These are phyloP conservation scores for Venturia carpophila DNA, from an alignment of 2,329 filamentous ascomycete genomes.

Conservation along the genomic window DNA sequence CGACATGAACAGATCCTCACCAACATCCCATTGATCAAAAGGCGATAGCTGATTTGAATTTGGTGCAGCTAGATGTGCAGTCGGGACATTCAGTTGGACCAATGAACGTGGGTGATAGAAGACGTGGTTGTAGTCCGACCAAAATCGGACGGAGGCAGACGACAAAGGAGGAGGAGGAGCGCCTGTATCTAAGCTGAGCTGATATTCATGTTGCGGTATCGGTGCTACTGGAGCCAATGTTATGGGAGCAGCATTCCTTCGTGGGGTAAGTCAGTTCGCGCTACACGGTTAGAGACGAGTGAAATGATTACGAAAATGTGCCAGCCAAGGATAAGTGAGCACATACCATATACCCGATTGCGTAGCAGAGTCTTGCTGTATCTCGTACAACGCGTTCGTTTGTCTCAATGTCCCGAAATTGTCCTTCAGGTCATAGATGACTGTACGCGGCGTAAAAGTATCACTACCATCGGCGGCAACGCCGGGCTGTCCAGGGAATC, in stretches of 20 bases:
- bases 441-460: constrained; percentile 82
- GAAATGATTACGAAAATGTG: constrained; percentile 2
- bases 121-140: constrained; percentile 92
- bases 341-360: constrained; percentile 16
- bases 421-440: constrained; percentile 93
- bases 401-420: constrained; percentile 83
- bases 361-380: constrained; percentile 33
- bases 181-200: constrained; percentile 69
- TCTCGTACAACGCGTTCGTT: constrained; percentile 80
- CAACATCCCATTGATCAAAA: constrained; percentile 68
- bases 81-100: constrained; percentile 53
- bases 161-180: constrained; percentile 55
- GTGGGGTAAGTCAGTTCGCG: constrained; percentile 3
- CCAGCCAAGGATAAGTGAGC: too few species aligned
- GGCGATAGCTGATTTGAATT: constrained; percentile 71
- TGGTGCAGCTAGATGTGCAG: constrained; percentile 31
- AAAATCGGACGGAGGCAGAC: constrained; percentile 73
- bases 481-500: constrained; percentile 48
- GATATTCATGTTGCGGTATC: constrained; percentile 67
- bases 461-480: constrained; percentile 76
- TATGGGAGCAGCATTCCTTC: constrained; percentile 12
- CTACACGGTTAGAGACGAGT: background rate
- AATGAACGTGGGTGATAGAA: constrained; percentile 87
- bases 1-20: constrained; percentile 59
- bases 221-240: constrained; percentile 26